Base-by-base conservation (phyloP, 2,329 filamentous ascomycete species). In the Neofusicoccum laricinum region DNA sequence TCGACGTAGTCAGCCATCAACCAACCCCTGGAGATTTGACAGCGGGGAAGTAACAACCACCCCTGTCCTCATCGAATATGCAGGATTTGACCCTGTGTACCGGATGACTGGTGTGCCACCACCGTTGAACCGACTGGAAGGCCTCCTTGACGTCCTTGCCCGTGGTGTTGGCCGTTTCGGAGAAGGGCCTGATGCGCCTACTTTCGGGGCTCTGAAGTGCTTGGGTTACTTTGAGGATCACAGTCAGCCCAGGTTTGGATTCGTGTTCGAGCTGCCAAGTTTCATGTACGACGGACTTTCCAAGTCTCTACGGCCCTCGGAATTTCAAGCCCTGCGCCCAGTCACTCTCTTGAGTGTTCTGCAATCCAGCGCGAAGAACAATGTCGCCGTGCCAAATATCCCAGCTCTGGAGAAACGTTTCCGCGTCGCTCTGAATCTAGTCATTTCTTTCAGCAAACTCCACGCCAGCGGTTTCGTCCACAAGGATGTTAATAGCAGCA, bases 361-460 rank as follows among this genome's bases (percentile, higher is more conserved):
- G 5, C 79, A 82, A 64, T 78, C 79, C 32, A 75, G 79, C 10
- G 78, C 77, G 25, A 82, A 78, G 61, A 75, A 75, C 14, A 75
- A 74, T 59, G 78, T 76, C 49, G 72, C 73, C 3, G 79, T 80
- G 0, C 76, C 76, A 19, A 67, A 69, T 11, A 71, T 90, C 70
- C 90, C 89, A 0, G 85, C 85, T 40, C 80, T 93, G 0, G 91
- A 94, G 76, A 88, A 89, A 65, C 91, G 91, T 70, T 93, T 92
- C 71, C 85, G 88, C 14, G 81, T 94, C 58, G 90, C 90, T 3
- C 84, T 90, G 61, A 91, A 91, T 68, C 80, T 93, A 2, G 86
- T 86, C 36, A 88, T 88, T 67, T 90, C 90, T 3, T 83, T 93
- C 38, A 91, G 90, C 70, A 88, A 90, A 68, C 81, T 93, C 74